Evolutionary conservation across 2,329 filamentous ascomycete species (phyloP).

Genomic region (Colletotrichum sp.): DNA sequence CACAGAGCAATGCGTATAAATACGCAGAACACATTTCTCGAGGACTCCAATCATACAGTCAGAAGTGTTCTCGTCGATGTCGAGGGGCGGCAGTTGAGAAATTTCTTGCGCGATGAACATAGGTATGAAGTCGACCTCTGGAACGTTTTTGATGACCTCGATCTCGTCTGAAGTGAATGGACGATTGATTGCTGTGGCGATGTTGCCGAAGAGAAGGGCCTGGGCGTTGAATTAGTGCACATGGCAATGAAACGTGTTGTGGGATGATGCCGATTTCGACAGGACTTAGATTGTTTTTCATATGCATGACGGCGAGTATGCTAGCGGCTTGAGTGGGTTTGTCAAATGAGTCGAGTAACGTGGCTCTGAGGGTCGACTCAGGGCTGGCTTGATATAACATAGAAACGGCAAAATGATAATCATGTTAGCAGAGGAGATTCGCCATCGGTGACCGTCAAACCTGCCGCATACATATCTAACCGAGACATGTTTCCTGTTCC

Average conservation of each 20-base stretch:
- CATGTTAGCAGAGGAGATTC: not conserved
- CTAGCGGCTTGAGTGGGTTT: not conserved
- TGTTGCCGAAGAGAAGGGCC: not conserved
- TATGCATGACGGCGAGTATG: not conserved
- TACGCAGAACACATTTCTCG: not conserved
- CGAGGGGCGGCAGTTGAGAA: not conserved
- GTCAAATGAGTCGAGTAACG: not conserved
- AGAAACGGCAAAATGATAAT: not conserved
- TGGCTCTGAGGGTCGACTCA: not conserved
- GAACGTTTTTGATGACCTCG: not conserved
- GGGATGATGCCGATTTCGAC: not conserved
- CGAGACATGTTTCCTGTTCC: not conserved
- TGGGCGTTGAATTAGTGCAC: not conserved
- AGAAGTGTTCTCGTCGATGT: not conserved
- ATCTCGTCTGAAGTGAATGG: not conserved
- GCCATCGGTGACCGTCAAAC: not conserved
- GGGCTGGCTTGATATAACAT: not conserved
- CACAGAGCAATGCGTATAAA: not conserved
- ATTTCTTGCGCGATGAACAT: not conserved
- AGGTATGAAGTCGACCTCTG: not conserved
- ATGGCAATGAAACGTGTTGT: not conserved
- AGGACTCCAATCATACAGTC: not conserved
- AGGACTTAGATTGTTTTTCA: not conserved
- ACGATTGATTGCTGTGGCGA: not conserved
- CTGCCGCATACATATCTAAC: not conserved